A percentile compares a stretch with the other conserved stretches of the same genome.
phyloP scores from a whole-genome alignment of 768 basidiomycete species.

The Boletus pseudopeckii region DNA sequence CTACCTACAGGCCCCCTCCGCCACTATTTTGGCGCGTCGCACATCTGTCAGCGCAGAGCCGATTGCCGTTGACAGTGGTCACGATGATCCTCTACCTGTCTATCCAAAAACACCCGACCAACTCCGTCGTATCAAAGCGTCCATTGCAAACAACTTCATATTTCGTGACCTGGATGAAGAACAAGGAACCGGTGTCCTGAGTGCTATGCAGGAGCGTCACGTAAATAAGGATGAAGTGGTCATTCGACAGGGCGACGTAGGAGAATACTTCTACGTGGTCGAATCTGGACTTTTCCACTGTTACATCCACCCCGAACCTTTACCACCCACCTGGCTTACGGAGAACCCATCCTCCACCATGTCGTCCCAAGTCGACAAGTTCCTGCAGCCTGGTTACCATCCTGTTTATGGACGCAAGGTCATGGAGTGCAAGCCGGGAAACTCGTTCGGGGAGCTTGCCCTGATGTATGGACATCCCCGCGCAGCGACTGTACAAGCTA shows the following conservation, averaged over 20 bases:
- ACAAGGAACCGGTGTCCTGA: constrained; percentile 87
- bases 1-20: constrained; percentile 68
- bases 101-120: constrained; percentile 82
- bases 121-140: constrained; percentile 79
- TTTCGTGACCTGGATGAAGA: constrained; percentile 97
- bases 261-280: constrained; percentile 97
- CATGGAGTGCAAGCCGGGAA: constrained; percentile 77
- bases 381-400: constrained; percentile 63
- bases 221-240: constrained; percentile 79
- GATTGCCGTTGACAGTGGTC: constrained; percentile 72
- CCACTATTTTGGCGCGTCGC: constrained; percentile 83
- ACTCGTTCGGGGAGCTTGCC: constrained; percentile 93
- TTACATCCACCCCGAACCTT: constrained; percentile 68
- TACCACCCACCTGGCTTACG: constrained; percentile 57
- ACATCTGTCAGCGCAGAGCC: constrained; percentile 97
- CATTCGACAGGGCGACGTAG: constrained; percentile 94
- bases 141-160: constrained; percentile 86
- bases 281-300: constrained; percentile 85
- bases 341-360: constrained; percentile 38
- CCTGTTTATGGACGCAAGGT: constrained; percentile 78
- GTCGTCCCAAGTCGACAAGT: constrained; percentile 47
- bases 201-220: constrained; percentile 89
- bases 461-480: constrained; percentile 98
- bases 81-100: constrained; percentile 67
- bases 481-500: constrained; percentile 88